These are phyloP conservation scores for Phyllosticta capitalensis DNA, from an alignment of 2,329 filamentous ascomycete genomes.

Conservation along the genomic window DNA sequence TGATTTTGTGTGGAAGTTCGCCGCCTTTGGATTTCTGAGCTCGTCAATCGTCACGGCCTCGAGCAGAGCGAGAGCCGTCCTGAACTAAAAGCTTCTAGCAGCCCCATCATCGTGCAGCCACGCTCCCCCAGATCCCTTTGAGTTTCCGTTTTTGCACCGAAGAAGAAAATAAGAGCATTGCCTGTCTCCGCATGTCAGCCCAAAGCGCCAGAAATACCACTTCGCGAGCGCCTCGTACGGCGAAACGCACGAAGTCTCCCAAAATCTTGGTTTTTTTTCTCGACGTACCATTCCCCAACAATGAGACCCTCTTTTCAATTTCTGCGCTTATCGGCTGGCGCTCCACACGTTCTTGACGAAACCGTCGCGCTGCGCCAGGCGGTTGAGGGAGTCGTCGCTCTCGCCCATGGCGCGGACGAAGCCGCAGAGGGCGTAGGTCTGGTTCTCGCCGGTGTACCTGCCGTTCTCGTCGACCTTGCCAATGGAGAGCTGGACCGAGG, in stretches of 20 bases:
- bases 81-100: neutral
- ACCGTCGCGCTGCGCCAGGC: constrained; percentile 89
- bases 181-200: neutral
- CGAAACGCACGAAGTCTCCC: neutral
- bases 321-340: constrained; percentile 47
- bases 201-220: neutral
- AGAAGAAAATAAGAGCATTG: constrained; percentile 10
- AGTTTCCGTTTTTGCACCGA: constrained; percentile 10
- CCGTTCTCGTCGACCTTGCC: constrained; percentile 99
- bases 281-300: constrained; percentile 8
- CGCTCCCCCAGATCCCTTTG: constrained; percentile 4
- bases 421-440: constrained; percentile 92
- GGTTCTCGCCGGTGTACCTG: constrained; percentile 92
- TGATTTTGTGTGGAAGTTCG: constrained; percentile 2
- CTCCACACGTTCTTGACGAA: constrained; percentile 97
- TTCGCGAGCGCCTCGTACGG: neutral
- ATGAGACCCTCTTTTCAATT: constrained; percentile 4
- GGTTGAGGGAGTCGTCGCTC: constrained; percentile 93
- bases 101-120: constrained; percentile 5
- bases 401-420: constrained; percentile 98
- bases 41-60: constrained; percentile 9
- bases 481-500: constrained; percentile 91
- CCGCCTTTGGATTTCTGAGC: constrained; percentile 9
- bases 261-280: neutral
- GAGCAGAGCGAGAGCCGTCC: constrained; percentile 1